phyloP scores from a whole-genome alignment of 805 yeast species.

The Blastobotrys mokoenaii region DNA sequence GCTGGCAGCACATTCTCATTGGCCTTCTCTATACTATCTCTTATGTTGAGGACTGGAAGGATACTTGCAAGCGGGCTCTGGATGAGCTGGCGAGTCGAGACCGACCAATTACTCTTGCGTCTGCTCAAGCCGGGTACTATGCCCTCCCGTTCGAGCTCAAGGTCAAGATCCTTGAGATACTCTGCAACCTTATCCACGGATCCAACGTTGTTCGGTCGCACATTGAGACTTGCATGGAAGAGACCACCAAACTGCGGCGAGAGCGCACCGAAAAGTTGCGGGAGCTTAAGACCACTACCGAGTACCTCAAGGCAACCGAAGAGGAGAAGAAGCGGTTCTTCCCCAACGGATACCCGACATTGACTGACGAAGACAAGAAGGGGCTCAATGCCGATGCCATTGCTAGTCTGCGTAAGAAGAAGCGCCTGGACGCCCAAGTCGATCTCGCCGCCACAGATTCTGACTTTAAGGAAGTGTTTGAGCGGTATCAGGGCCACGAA shows the following conservation, averaged over 20 bases:
- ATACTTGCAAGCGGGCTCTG: constrained; percentile 43
- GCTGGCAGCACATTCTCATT: constrained; percentile 71
- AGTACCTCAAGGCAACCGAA: constrained; percentile 40
- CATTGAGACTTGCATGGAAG: constrained; percentile 63
- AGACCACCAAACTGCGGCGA: constrained; percentile 51
- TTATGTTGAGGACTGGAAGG: constrained; percentile 45
- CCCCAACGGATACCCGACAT: constrained; percentile 6
- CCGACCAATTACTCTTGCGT: constrained; percentile 38
- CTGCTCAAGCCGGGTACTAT: constrained; percentile 50
- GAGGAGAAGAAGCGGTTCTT: constrained; percentile 32
- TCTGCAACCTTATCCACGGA: constrained; percentile 54
- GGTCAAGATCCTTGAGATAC: constrained; percentile 47
- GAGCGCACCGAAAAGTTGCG: constrained; percentile 57
- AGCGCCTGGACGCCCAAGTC: constrained; percentile 9
- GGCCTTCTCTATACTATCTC: constrained; percentile 62
- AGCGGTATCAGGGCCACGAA: constrained; percentile 2
- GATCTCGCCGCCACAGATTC: constrained; percentile 19
- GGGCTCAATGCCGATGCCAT: not conserved
- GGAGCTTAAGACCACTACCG: constrained; percentile 47
- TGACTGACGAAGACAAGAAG: constrained; percentile 17
- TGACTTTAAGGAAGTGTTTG: constrained; percentile 23
- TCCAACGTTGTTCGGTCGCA: constrained; percentile 51
- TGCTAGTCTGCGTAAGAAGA: not conserved
- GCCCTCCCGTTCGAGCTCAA: constrained; percentile 45
- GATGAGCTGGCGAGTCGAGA: constrained; percentile 47